Evolutionary conservation across 495 filamentous ascomycete genomes (phyloP).

Genomic region (Penicillium bovifimosum): DNA sequence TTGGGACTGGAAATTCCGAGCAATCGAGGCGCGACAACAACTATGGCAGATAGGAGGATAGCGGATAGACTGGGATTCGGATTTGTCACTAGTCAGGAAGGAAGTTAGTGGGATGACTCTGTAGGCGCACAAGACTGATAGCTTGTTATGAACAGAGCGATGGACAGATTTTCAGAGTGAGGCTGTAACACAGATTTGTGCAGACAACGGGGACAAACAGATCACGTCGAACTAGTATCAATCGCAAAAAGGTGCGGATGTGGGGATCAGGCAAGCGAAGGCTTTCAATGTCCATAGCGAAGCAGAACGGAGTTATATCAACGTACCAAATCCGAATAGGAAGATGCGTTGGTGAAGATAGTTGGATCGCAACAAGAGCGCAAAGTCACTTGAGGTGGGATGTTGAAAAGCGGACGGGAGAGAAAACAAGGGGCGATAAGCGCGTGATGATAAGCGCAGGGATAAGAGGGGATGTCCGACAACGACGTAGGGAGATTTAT

Average conservation of each 20-base stretch:
- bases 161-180: not conserved
- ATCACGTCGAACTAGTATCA: not conserved
- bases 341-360: not conserved
- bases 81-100: not conserved
- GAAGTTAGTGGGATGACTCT: not conserved
- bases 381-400: conserved; percentile 15
- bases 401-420: conserved; percentile 23
- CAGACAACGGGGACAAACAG: too few species aligned
- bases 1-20: conserved; percentile 8
- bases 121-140: not conserved
- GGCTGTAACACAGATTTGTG: not conserved
- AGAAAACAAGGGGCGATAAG: conserved; percentile 33
- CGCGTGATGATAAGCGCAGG: conserved; percentile 26
- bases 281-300: too few species aligned
- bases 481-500: not conserved
- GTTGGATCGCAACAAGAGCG: not conserved
- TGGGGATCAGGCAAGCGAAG: not conserved
- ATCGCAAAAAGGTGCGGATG: not conserved
- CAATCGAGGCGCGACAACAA: not conserved
- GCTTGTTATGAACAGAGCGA: not conserved
- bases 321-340: not conserved
- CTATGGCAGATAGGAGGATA: not conserved
- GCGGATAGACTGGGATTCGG: not conserved
- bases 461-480: conserved; percentile 3
- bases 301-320: not conserved